Base-by-base conservation (phyloP, 2,329 filamentous ascomycete species). In the Pseudocercospora pini-densiflorae region DNA sequence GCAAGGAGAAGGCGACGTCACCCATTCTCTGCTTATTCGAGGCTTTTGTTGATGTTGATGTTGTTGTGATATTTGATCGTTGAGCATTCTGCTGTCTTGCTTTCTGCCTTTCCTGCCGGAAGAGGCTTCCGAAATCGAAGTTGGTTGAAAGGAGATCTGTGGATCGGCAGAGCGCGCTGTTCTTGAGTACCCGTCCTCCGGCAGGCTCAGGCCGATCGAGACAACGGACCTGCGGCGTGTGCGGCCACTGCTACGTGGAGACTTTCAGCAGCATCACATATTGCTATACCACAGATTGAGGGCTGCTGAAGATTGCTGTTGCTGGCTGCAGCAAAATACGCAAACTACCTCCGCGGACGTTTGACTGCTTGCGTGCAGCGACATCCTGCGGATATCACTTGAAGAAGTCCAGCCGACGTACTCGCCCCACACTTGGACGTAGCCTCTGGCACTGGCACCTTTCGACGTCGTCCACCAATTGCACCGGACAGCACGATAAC, bases 1-100 rank as follows among this genome's bases (percentile, higher is more conserved):
- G 21, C 24, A 53, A 43, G n/a, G 47, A 51, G 47, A 21, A 51
- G 47, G 47, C 47, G 47, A 51, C 47, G 47, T 53, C 47, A 53
- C 21, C 47, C n/a, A 21, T 14, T 23, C 21, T 14, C 23, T 16
- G 14, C 49, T 54, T 54, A 29, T 21, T 29, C 14, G 49, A 24
- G 24, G 19, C 19, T 24, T 29, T 12, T 54, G 49, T 24, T 49
- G 21, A 49, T 49, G 21, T 49, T 49, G 21, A 21, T 49, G 45
- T 49, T 49, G 49, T 8, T 54, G 4, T 7, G n/a, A 29, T 9
- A 24, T 24, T 24, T 14, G 9, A 54, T 54, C n/a, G 24, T 24
- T 24, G 19, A 3, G 19, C 8, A 24, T 29, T 24, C 49, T 27
- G 8, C 49, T 27, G 8, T 29, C 21, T 54, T 24, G 21, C 23